Conservation (phyloP, 495 filamentous ascomycete species). For the Penicillium manginii region DNA sequence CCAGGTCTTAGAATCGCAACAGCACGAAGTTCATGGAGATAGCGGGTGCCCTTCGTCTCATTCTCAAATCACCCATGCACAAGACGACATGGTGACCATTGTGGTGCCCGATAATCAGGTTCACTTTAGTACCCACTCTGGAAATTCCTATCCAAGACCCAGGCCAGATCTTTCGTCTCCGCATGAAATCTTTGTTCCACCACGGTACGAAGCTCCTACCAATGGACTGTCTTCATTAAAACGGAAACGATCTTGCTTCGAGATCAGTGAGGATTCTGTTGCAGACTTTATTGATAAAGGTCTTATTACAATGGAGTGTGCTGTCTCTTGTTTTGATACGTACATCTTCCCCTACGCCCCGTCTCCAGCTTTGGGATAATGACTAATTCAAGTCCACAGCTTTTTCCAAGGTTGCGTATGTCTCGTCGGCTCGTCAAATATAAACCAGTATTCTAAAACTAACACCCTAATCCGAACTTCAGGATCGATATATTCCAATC, state of each 20-base stretch:
- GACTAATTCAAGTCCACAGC: constrained; percentile 14
- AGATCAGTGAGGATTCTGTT: constrained; percentile 39
- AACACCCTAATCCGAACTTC: neutral
- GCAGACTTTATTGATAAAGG: constrained; percentile 43
- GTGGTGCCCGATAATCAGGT: neutral
- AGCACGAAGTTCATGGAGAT: constrained; percentile 3
- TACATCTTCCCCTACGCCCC: constrained; percentile 20
- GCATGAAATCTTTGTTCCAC: constrained; percentile 11
- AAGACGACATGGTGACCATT: neutral
- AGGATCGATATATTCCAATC: constrained; percentile 51
- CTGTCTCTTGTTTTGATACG: constrained; percentile 40
- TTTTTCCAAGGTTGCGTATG: constrained; percentile 52
- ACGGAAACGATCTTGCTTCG: constrained; percentile 39
- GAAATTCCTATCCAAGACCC: constrained; percentile 8
- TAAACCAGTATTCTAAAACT: neutral
- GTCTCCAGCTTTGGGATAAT: no score
- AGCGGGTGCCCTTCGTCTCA: constrained; percentile 16
- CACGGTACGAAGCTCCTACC: constrained; percentile 9
- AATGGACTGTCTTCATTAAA: constrained; percentile 19
- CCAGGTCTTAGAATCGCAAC: constrained; percentile 10
- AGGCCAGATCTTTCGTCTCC: constrained; percentile 20
- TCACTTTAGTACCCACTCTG: constrained; percentile 6
- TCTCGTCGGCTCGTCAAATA: neutral
- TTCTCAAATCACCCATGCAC: constrained; percentile 9
- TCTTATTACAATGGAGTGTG: constrained; percentile 37